Evolutionary conservation across 2,329 filamentous ascomycete species (phyloP).

Genomic region (Diaporthe destruens): DNA sequence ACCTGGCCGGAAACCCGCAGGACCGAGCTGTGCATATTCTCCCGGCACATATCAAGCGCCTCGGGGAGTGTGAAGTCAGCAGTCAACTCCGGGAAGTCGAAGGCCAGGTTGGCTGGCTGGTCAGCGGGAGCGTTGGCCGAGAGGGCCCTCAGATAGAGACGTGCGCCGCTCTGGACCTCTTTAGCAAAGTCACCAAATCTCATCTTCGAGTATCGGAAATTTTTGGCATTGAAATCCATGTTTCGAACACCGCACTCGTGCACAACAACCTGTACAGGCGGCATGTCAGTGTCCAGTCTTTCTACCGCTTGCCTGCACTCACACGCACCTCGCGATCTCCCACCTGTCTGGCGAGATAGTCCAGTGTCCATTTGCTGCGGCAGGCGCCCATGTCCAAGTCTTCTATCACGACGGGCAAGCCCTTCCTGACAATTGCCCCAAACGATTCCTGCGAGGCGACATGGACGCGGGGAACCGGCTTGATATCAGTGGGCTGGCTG

Average conservation of each 20-base stretch:
- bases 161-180: conserved; percentile 68
- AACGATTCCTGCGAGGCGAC: conserved; percentile 70
- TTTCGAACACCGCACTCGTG: conserved; percentile 75
- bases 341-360: conserved; percentile 74
- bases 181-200: conserved; percentile 76
- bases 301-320: not conserved
- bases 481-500: conserved; percentile 43
- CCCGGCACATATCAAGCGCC: conserved; percentile 67
- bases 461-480: conserved; percentile 63
- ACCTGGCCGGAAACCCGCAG: conserved; percentile 84
- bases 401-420: conserved; percentile 75
- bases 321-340: conserved; percentile 71
- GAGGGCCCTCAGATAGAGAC: conserved; percentile 83
- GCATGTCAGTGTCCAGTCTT: not conserved
- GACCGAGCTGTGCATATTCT: conserved; percentile 82
- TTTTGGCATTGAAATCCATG: conserved; percentile 87
- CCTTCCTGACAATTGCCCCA: conserved; percentile 65
- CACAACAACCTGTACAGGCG: conserved; percentile 70
- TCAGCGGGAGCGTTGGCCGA: conserved; percentile 77
- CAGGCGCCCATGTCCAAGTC: conserved; percentile 77
- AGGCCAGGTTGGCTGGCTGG: conserved; percentile 74
- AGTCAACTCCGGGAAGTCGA: conserved; percentile 79
- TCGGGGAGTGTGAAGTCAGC: conserved; percentile 77
- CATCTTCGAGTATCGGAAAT: conserved; percentile 81
- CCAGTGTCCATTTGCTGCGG: conserved; percentile 73